Evolutionary conservation across 208 protist species (phyloP).

Genomic region (Wallacemonas sp.): DNA sequence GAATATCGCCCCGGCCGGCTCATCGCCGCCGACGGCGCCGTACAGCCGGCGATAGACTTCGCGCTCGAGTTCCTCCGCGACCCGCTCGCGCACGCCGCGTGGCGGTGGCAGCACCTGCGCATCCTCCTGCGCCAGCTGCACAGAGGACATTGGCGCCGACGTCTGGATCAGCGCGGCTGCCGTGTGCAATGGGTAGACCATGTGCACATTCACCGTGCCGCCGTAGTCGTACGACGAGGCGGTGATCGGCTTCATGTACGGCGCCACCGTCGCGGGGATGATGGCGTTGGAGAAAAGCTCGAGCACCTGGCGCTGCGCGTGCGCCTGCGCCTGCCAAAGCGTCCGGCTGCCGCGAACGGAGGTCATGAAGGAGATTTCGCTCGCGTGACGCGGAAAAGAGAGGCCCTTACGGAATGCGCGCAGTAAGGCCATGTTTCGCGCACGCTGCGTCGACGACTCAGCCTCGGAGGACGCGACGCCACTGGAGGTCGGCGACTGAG

Average conservation of each 20-base stretch:
- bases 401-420: conserved; percentile 18
- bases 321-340: conserved; percentile 28
- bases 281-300: conserved; percentile 37
- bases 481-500: background rate
- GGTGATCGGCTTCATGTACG: conserved; percentile 49
- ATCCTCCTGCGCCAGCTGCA: conserved; percentile 19
- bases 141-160: background rate
- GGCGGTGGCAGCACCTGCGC: conserved; percentile 44
- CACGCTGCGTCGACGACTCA: background rate
- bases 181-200: conserved; percentile 25
- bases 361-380: conserved; percentile 30
- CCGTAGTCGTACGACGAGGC: conserved; percentile 49
- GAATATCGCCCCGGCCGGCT: background rate
- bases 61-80: conserved; percentile 28
- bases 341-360: conserved; percentile 39
- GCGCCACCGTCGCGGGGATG: conserved; percentile 38
- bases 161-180: conserved; percentile 4
- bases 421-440: conserved; percentile 14
- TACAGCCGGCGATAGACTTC: conserved; percentile 15
- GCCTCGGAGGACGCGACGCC: background rate
- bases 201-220: conserved; percentile 36
- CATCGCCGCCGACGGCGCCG: conserved; percentile 1
- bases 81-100: conserved; percentile 27
- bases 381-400: conserved; percentile 23
- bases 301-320: conserved; percentile 35